Conservation (phyloP, 106 monocot genomes). For the Platanthera zijinensis region DNA sequence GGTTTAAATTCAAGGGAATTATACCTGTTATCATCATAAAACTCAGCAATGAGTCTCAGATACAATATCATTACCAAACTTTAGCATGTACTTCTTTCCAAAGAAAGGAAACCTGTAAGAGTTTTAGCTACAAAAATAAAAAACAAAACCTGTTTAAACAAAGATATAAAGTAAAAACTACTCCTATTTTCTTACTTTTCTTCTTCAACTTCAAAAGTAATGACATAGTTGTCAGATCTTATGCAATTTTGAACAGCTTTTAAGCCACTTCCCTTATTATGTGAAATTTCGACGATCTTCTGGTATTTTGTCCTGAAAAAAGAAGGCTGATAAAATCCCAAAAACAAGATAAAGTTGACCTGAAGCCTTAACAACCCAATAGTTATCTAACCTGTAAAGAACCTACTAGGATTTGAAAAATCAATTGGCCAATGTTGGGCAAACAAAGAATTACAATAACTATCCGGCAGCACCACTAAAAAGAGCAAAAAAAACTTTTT, state of each 20-base stretch:
- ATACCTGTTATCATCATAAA: constrained; percentile 98
- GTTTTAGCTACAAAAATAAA: background rate
- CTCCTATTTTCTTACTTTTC: constrained; percentile 60
- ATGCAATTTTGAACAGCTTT: constrained; percentile 70
- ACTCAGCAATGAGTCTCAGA: constrained; percentile 80
- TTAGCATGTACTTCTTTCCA: constrained; percentile 92
- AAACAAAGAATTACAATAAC: background rate
- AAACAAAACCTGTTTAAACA: background rate
- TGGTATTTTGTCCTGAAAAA: constrained; percentile 91
- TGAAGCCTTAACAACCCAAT: background rate
- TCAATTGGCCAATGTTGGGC: background rate
- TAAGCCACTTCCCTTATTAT: constrained; percentile 57
- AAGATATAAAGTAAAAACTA: background rate
- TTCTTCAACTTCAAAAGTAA: constrained; percentile 95
- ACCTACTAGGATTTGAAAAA: background rate
- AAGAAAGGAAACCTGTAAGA: constrained; percentile 85
- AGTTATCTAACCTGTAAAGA: background rate
- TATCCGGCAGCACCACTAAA: background rate
- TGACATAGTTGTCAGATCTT: constrained; percentile 84
- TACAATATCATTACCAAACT: constrained; percentile 63
- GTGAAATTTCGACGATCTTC: constrained; percentile 92
- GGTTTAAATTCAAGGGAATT: background rate
- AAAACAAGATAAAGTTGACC: background rate
- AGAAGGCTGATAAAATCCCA: background rate
- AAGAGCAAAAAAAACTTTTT: background rate